These are phyloP conservation scores for Saccharomycopsis fodiens DNA, from an alignment of 805 yeast genomes.

Conservation along the genomic window DNA sequence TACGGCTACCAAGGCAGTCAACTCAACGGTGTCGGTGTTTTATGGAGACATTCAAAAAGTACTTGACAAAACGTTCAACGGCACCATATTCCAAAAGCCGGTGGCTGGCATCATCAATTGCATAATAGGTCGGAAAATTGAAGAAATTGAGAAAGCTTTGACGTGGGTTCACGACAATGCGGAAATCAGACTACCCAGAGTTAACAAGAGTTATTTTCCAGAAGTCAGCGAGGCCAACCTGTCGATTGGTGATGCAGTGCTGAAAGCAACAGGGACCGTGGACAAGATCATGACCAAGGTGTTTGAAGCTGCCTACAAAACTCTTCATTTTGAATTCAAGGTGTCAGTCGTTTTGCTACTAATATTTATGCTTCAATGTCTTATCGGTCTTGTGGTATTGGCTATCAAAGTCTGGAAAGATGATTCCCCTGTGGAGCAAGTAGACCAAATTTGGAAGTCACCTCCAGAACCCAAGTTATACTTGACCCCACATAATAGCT, in stretches of 20 bases:
- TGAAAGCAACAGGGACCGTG: not conserved
- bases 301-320: not conserved
- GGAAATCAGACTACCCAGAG: conserved; percentile 47
- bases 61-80: conserved; percentile 52
- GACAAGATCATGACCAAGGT: not conserved
- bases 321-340: not conserved
- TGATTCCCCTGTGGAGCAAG: too few relatives aligned
- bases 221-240: conserved; percentile 17
- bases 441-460: too few relatives aligned
- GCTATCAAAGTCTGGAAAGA: conserved; percentile 1
- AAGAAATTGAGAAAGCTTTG: conserved; percentile 58
- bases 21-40: conserved; percentile 52
- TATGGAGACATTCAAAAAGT: conserved; percentile 51
- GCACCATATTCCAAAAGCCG: conserved; percentile 58
- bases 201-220: conserved; percentile 30
- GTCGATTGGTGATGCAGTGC: not conserved
- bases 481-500: too few relatives aligned
- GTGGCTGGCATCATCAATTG: conserved; percentile 68
- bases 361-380: conserved; percentile 41
- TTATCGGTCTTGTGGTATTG: conserved; percentile 29
- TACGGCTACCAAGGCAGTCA: conserved; percentile 48
- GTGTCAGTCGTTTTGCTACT: conserved; percentile 37
- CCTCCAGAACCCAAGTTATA: too few relatives aligned
- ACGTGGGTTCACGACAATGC: conserved; percentile 71
- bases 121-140: conserved; percentile 66